phyloP scores from a whole-genome alignment of 257 asterid genomes.

The Ophiorrhiza pumila region DNA sequence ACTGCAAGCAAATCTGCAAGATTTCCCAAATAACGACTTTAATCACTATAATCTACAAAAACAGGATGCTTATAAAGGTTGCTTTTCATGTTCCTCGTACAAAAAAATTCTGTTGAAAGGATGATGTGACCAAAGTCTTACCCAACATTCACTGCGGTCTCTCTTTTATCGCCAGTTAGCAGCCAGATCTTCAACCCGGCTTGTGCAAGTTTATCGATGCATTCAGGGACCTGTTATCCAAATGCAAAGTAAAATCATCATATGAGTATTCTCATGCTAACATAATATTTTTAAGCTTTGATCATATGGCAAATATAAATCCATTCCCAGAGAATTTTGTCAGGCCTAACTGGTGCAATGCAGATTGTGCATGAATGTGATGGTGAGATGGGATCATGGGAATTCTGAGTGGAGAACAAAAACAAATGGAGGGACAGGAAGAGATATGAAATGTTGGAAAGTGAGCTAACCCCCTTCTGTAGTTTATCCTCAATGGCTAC shows the following conservation, averaged over 20 bases:
- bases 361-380: not conserved
- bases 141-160: slow-evolving; percentile 76
- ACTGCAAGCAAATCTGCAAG: slow-evolving; percentile 63
- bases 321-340: not conserved
- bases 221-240: slow-evolving; percentile 55
- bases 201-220: slow-evolving; percentile 73
- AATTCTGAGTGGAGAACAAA: not conserved
- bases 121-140: slow-evolving; percentile 12
- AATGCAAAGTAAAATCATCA: not conserved
- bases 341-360: not conserved
- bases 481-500: slow-evolving; percentile 70
- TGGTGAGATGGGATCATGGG: no score
- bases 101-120: not conserved
- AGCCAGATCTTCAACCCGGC: slow-evolving; percentile 77
- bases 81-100: not conserved
- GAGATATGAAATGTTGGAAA: not conserved
- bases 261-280: not conserved
- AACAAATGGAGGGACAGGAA: not conserved
- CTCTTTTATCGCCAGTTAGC: slow-evolving; percentile 69
- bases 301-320: no score
- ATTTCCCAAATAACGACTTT: not conserved
- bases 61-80: not conserved
- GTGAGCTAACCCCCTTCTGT: slow-evolving; percentile 57
- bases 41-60: not conserved
- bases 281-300: no score